Conservation (phyloP, 495 filamentous ascomycete genomes). For the Xylaria longipes region DNA sequence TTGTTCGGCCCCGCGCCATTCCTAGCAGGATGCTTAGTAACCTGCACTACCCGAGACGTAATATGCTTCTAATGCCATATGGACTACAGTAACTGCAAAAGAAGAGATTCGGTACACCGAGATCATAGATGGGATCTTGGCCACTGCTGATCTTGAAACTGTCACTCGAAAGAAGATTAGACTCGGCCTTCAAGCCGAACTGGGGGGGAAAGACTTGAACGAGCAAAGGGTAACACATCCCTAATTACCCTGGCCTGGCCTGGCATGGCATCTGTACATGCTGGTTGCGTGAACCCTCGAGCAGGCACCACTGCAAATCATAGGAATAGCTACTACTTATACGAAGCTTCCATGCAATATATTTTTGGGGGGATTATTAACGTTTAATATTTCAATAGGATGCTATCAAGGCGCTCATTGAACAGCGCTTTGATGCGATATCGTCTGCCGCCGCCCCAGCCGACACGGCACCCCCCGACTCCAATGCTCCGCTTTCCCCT, state of each 20-base stretch:
- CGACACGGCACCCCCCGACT: constrained; percentile 37
- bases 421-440: constrained; percentile 87
- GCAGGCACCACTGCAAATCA: background rate
- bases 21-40: background rate
- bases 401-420: constrained; percentile 82
- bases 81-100: constrained; percentile 66
- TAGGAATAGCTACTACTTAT: background rate
- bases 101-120: constrained; percentile 71
- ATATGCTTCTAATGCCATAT: constrained; percentile 19
- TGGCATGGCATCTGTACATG: background rate
- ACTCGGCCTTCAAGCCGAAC: constrained; percentile 75
- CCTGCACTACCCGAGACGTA: background rate
- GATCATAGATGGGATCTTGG: constrained; percentile 92
- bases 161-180: constrained; percentile 94
- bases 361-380: constrained; percentile 14
- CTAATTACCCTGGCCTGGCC: background rate
- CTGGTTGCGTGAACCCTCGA: background rate
- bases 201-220: constrained; percentile 80
- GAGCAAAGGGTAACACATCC: constrained; percentile 72
- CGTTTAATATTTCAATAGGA: constrained; percentile 56
- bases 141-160: constrained; percentile 80
- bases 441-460: constrained; percentile 54
- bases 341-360: background rate
- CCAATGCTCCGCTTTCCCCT: constrained; percentile 30
- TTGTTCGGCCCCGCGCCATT: background rate